These are phyloP conservation scores for Tulasnella sp. DNA, from an alignment of 768 basidiomycete genomes.

Conservation along the genomic window DNA sequence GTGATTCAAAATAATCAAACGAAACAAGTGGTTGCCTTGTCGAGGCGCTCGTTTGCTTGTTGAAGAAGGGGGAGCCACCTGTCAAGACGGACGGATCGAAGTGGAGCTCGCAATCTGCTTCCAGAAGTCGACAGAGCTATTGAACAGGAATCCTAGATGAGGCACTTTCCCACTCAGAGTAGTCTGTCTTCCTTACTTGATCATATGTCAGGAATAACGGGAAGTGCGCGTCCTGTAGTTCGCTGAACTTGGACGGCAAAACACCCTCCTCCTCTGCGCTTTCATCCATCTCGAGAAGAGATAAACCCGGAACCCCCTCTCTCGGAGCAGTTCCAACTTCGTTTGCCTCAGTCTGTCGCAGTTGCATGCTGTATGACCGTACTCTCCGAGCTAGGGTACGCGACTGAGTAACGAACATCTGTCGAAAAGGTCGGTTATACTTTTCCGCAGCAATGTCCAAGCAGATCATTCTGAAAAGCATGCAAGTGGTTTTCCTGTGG, in stretches of 20 bases:
- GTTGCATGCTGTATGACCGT: conserved; percentile 11
- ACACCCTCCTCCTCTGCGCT: conserved; percentile 4
- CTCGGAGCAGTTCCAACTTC: not conserved
- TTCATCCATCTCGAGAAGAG: conserved; percentile 15
- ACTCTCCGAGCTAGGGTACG: conserved; percentile 17
- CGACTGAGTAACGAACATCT: conserved; percentile 23
- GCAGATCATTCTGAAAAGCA: conserved; percentile 19
- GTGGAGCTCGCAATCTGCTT: conserved; percentile 2
- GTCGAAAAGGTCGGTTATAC: not conserved
- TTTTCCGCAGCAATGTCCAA: conserved; percentile 11
- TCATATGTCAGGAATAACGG: conserved; percentile 19
- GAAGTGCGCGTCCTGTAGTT: conserved; percentile 19
- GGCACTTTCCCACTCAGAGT: not conserved
- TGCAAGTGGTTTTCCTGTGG: conserved; percentile 22
- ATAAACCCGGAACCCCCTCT: not conserved
- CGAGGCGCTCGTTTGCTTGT: not conserved
- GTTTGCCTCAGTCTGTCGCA: not conserved
- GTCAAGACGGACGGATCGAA: not conserved
- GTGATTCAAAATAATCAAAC: not conserved
- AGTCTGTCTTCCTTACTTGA: not conserved
- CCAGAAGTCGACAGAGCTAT: conserved; percentile 17
- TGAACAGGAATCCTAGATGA: not conserved
- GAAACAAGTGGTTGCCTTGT: not conserved
- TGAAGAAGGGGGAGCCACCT: not conserved
- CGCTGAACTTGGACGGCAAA: conserved; percentile 14